Evolutionary conservation across 2,329 filamentous ascomycete species (phyloP).

Genomic region (Cadophora luteo-olivacea): DNA sequence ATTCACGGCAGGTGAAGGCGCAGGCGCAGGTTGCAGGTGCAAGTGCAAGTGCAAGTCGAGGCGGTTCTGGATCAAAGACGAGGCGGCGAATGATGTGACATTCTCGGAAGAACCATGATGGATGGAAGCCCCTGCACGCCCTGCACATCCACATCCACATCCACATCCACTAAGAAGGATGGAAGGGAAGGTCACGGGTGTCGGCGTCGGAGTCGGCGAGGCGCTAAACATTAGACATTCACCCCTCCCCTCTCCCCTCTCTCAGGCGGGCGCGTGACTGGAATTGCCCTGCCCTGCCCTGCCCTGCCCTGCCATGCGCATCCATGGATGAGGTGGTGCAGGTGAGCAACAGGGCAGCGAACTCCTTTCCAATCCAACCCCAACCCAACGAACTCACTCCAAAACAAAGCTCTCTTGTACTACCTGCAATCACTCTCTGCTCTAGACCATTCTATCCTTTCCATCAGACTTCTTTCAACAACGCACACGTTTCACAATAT

Average conservation of each 20-base stretch:
- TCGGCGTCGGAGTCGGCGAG: no score
- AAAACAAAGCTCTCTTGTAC: slow-evolving; percentile 20
- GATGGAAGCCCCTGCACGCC: neutral
- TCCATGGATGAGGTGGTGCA: no score
- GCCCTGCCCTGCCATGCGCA: neutral
- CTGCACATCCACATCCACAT: neutral
- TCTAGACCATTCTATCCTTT: slow-evolving; percentile 19
- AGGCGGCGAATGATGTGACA: neutral
- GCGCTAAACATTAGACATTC: neutral
- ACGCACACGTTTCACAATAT: slow-evolving; percentile 34
- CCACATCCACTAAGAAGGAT: neutral
- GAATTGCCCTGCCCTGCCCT: neutral
- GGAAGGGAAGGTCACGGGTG: no score
- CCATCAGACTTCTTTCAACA: slow-evolving; percentile 9
- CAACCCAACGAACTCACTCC: slow-evolving; percentile 3
- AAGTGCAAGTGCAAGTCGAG: no score
- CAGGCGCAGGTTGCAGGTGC: no score
- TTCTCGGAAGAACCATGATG: neutral
- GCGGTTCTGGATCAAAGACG: neutral
- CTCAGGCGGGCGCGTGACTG: neutral
- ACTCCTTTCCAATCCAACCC: neutral
- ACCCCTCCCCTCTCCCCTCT: neutral
- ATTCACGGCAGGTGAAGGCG: neutral
- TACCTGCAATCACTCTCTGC: slow-evolving; percentile 19
- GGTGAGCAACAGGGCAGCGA: no score